Evolutionary conservation across 2,329 filamentous ascomycete species (phyloP), one percentile per base, ranked within the genome.

Genomic region (Pestalotiopsis sp.): DNA sequence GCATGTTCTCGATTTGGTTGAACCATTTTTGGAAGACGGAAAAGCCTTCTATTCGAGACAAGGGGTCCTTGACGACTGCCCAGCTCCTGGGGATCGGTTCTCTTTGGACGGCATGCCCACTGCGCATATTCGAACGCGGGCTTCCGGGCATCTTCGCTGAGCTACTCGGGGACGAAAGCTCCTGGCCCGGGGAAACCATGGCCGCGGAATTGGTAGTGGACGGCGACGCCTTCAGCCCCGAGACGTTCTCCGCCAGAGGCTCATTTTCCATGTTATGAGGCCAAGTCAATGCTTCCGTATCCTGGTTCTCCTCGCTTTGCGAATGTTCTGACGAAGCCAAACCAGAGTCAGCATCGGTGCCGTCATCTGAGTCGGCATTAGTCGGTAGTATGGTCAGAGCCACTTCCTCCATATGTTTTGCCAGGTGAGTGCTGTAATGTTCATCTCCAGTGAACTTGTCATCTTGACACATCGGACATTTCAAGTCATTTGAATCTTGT

Each of bases 111-210:
- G 82, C 78, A 52, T 83, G 80, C 61, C 68, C 69, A 12, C 87
- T 87, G 5, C 90, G 79, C 86, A 90, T 89, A 5, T 87, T 85
- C 1, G 86, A 88, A 77, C 90, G 89, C 23, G 87, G 89, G 87
- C 90, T 90, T 68, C 80, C 83, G 27, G 81, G 83, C 2, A 84
- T 80, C 69, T 87, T 82, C 36, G 84, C 71, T 66, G 78, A 73
- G 3, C 76, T 75, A 68, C 76, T 78, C 38, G 78, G 72, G 73
- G 89, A 76, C 62, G 77, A 77, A 52, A 79, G 73, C 65, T 79
- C 77, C 68, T 76, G 73, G 58, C 71, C 71, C 25, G 75, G 76
- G 36, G 77, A 72, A 65, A 78, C 78, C 12, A 76, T 72, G 61
- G 69, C 74, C 20, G 76, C 69, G 12, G 71, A 75, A n/a, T 76